Conservation (phyloP, 345 rosid species). For the Melaleuca quinquenervia region DNA sequence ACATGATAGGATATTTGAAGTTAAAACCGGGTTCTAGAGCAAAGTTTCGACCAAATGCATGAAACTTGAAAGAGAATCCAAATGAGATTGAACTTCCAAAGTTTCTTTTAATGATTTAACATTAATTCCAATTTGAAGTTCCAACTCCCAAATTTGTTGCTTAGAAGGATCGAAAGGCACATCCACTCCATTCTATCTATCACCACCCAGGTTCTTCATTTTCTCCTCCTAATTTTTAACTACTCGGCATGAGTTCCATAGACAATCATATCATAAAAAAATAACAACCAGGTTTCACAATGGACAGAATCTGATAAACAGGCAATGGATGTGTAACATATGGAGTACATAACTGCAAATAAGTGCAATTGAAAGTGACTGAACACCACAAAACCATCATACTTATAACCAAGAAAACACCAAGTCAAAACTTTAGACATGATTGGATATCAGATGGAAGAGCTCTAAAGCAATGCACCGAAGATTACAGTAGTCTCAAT, state of each 20-base stretch:
- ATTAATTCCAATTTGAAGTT: neutral
- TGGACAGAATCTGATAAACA: neutral
- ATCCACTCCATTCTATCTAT: neutral
- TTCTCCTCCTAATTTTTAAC: neutral
- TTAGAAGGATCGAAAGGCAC: neutral
- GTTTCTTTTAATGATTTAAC: neutral
- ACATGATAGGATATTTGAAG: neutral
- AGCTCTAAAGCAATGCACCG: neutral
- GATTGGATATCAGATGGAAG: neutral
- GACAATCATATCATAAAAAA: neutral
- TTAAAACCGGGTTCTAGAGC: neutral
- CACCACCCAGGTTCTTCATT: neutral
- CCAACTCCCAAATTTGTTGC: neutral
- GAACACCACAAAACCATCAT: neutral
- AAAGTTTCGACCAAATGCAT: neutral
- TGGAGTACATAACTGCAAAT: neutral
- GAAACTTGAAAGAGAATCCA: neutral
- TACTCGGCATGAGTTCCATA: neutral
- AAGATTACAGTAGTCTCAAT: neutral
- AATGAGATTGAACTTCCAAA: neutral
- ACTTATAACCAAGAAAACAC: neutral
- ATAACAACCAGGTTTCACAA: neutral
- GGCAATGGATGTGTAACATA: neutral
- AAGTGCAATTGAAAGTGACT: neutral
- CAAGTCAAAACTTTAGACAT: neutral